Evolutionary conservation across 129 eudicot species (phyloP).

Genomic region (Rutidosis leptorrhynchoides): DNA sequence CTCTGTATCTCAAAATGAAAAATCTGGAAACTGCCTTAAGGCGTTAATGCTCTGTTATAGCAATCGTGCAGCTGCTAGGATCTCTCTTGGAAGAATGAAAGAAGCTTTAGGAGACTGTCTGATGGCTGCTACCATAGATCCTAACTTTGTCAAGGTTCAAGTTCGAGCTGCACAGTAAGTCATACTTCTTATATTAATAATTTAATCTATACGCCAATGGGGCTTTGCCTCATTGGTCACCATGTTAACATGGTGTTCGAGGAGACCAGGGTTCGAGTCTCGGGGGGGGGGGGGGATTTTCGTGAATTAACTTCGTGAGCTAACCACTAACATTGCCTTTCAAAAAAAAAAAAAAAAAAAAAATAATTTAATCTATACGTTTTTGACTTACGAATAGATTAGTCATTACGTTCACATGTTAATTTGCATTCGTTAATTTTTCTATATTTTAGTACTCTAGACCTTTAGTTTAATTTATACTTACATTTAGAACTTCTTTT

Average conservation of each 20-base stretch:
- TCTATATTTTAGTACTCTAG: background rate
- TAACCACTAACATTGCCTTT: no score
- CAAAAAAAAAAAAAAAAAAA: no score
- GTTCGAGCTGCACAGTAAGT: constrained; percentile 88
- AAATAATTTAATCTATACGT: no score
- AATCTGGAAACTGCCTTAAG: constrained; percentile 61
- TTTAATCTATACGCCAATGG: no score
- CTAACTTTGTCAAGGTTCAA: constrained; percentile 72
- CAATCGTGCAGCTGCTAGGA: constrained; percentile 90
- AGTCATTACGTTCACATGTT: background rate
- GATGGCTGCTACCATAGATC: constrained; percentile 73
- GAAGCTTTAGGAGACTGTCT: constrained; percentile 84
- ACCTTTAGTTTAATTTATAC: background rate
- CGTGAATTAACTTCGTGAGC: no score
- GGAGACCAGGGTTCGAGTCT: no score
- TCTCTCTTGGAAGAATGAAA: constrained; percentile 79
- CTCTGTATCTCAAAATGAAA: constrained; percentile 66
- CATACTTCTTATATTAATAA: constrained; percentile 2
- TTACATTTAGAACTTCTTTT: background rate
- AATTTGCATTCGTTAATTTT: background rate
- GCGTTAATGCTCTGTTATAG: constrained; percentile 88
- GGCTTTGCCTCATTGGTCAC: no score
- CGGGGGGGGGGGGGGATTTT: no score
- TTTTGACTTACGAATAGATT: background rate
- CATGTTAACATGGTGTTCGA: no score